Base-by-base conservation (phyloP, 768 basidiomycete genomes). In the Asterophora lycoperdoides region DNA sequence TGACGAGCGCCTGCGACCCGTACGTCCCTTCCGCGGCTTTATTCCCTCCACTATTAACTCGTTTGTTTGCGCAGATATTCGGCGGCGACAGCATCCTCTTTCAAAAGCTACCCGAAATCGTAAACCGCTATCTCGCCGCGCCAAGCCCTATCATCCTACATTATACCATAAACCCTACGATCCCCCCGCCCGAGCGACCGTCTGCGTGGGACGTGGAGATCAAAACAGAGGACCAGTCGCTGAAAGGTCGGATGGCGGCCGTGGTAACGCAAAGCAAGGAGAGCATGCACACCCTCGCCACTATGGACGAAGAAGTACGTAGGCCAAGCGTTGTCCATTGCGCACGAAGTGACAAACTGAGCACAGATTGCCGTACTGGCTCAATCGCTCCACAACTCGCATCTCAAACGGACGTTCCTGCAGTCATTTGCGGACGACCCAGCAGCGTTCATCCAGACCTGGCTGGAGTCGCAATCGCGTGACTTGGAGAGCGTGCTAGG, bases 401-500 rank as follows among this genome's bases (percentile, higher is more conserved):
- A 91, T 59, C 75, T 90, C 55, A 95, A 94, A 65, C 78, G 84
- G 18, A 86, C 89, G 7, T 97, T 97, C 68, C 68, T 97, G 36
- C 78, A 83, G 53, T 80, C 83, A 1, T 96, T 96, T 61, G 81
- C 90, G 10, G 70, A 78, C 0, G 81, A 93, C 41, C 90, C 94
- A 7, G 73, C 83, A 5, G 74, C 76, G 54, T 89, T 97, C 63
- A 87, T 93, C 48, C 86, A 93, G 60, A 86, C 81, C 2, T 96
- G 92, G 92, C 65, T 97, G 14, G 87, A 88, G 57, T 93, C 89
- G 2, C 94, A 97, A 64, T 89, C 92, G 40, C 78, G 91, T 11
- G 94, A 97, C 67, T 66, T 97, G 37, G 91, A 94, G 68, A 86
- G 80, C 49, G 76, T 94, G 49, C 74, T 96, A n/a, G 92, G 91